These are phyloP conservation scores for Margaritispora aquatica DNA, from an alignment of 495 filamentous ascomycete genomes.

Conservation along the genomic window DNA sequence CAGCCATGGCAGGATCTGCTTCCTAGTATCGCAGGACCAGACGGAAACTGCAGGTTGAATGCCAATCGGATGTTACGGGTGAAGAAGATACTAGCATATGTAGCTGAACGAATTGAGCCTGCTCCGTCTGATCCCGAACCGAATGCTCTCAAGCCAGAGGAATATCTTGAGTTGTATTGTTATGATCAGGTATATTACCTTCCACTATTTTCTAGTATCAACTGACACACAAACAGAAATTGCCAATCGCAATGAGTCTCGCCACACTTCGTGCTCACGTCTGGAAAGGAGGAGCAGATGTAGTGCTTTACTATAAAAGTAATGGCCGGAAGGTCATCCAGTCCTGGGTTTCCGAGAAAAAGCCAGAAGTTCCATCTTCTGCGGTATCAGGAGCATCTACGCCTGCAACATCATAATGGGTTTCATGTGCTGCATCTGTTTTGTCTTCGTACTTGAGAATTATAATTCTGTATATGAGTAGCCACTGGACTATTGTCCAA, in stretches of 20 bases:
- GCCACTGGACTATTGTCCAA: not conserved
- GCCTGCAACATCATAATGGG: not conserved
- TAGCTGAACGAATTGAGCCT: slow-evolving; percentile 84
- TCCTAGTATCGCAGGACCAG: slow-evolving; percentile 59
- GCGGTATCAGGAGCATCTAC: slow-evolving; percentile 4
- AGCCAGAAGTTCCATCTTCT: not conserved
- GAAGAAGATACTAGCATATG: slow-evolving; percentile 90
- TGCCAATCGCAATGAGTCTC: slow-evolving; percentile 72
- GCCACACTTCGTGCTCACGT: slow-evolving; percentile 84
- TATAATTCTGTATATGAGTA: not conserved
- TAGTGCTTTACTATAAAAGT: slow-evolving; percentile 82
- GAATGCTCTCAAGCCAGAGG: slow-evolving; percentile 69
- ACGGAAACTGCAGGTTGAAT: slow-evolving; percentile 80
- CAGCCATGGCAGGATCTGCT: slow-evolving; percentile 75
- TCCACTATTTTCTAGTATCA: not conserved
- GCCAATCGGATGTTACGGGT: slow-evolving; percentile 95
- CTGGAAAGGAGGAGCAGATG: slow-evolving; percentile 88
- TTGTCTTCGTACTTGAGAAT: not conserved
- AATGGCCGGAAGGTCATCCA: slow-evolving; percentile 61
- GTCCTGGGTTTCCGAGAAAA: slow-evolving; percentile 18
- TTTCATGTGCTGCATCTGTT: not conserved
- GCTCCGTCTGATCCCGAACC: slow-evolving; percentile 44
- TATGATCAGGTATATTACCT: slow-evolving; percentile 78
- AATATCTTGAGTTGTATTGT: slow-evolving; percentile 90
- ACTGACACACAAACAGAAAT: slow-evolving; percentile 26